Percentiles rank a stretch among this genome's conserved stretches.
These are phyloP conservation scores for Ceratobasidium sp. DNA, from an alignment of 1,284 basidiomycete species.

Conservation along the genomic window DNA sequence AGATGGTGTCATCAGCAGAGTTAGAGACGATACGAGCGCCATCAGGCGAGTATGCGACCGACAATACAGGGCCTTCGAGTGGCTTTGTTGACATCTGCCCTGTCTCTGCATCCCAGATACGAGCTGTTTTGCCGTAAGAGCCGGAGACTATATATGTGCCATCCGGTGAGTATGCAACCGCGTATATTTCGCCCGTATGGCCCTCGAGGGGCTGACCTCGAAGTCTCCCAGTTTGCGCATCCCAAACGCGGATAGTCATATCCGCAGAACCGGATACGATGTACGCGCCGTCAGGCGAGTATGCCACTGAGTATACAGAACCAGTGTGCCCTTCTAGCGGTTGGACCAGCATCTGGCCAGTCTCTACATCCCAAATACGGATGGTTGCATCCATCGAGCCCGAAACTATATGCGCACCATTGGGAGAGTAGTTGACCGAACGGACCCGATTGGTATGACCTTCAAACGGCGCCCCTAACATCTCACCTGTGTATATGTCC, in stretches of 20 bases:
- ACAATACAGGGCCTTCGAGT: background rate
- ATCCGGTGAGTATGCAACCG: conserved; percentile 35
- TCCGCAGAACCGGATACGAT: conserved; percentile 25
- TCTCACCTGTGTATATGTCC: conserved; percentile 22
- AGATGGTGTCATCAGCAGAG: background rate
- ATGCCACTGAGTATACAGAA: conserved; percentile 13
- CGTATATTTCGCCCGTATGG: background rate
- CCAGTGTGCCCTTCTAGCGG: conserved; percentile 21
- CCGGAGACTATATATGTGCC: no score
- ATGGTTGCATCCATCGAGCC: conserved; percentile 31
- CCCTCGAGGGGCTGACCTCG: background rate
- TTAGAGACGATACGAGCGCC: conserved; percentile 6
- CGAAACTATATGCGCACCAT: conserved; percentile 21
- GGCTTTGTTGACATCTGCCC: background rate
- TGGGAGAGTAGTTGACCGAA: conserved; percentile 33
- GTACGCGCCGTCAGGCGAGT: conserved; percentile 25
- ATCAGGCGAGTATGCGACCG: conserved; percentile 28
- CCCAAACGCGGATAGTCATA: conserved; percentile 31
- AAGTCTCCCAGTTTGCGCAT: background rate
- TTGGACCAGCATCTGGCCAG: no score
- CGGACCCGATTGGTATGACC: conserved; percentile 5
- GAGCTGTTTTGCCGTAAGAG: no score
- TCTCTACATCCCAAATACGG: conserved; percentile 29
- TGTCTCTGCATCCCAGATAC: no score
- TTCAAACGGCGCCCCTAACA: conserved; percentile 2